phyloP scores from a whole-genome alignment of 345 rosid species.

The Eucalyptus rudis region DNA sequence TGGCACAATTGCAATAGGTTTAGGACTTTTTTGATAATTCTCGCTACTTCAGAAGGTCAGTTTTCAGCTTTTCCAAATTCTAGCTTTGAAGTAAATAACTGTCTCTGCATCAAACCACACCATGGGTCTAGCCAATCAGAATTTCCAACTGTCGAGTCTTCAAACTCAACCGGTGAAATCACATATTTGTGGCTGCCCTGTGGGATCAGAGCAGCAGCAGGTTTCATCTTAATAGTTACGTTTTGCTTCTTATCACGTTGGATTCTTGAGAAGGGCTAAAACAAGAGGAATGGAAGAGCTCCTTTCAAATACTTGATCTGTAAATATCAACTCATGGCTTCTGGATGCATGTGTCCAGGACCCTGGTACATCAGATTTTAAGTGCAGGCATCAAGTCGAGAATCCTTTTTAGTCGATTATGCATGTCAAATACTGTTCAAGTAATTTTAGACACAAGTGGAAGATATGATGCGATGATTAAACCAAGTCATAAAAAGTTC shows the following conservation, averaged over 20 bases:
- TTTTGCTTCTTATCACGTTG: too few species aligned
- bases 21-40: too few species aligned
- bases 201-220: too few species aligned
- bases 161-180: background rate
- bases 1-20: too few species aligned
- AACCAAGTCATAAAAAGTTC: background rate
- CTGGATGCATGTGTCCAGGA: background rate
- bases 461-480: background rate
- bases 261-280: too few species aligned
- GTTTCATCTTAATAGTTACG: too few species aligned
- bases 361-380: background rate
- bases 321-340: too few species aligned
- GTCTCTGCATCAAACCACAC: background rate
- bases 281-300: too few species aligned
- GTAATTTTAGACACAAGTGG: background rate
- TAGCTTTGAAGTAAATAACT: conserved; percentile 10
- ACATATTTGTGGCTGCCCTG: too few species aligned
- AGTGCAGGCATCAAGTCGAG: background rate
- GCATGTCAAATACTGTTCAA: background rate
- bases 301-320: too few species aligned
- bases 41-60: conserved; percentile 3
- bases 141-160: background rate
- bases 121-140: background rate
- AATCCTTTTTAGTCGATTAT: background rate
- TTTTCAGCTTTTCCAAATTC: conserved; percentile 2